phyloP scores from a whole-genome alignment of 2,329 filamentous ascomycete genomes.

The Simplicillium sp. region DNA sequence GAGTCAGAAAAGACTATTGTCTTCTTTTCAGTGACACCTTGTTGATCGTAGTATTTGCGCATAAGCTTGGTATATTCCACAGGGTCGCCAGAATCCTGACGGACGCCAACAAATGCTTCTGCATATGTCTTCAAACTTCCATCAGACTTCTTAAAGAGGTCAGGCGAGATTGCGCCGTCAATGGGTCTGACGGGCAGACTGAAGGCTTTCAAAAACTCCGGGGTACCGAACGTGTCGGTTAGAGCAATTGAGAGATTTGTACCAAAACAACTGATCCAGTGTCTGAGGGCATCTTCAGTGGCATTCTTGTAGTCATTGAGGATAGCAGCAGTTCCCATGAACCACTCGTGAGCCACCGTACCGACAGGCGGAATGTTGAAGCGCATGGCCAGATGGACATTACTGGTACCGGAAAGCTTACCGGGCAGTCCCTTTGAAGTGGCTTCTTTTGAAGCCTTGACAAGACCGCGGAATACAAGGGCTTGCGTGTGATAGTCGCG shows the following conservation, averaged over 20 bases:
- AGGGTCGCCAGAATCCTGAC: constrained; percentile 87
- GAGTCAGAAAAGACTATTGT: constrained; percentile 93
- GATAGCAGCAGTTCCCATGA: constrained; percentile 95
- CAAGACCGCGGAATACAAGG: constrained; percentile 79
- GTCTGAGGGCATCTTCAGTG: constrained; percentile 72
- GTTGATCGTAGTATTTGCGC: constrained; percentile 68
- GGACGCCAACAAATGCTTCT: constrained; percentile 71
- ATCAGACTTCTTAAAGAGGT: constrained; percentile 29
- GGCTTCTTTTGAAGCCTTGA: constrained; percentile 65
- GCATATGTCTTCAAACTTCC: constrained; percentile 58
- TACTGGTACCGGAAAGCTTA: constrained; percentile 80
- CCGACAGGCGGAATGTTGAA: constrained; percentile 78
- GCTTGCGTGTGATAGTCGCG: constrained; percentile 94
- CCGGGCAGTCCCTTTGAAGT: constrained; percentile 56
- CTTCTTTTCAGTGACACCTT: constrained; percentile 73
- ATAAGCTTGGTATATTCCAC: constrained; percentile 69
- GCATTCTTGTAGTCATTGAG: constrained; percentile 76
- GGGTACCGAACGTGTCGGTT: constrained; percentile 94
- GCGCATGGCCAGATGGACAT: constrained; percentile 94
- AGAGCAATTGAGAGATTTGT: constrained; percentile 77
- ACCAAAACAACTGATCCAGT: constrained; percentile 90
- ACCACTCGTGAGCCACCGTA: constrained; percentile 94
- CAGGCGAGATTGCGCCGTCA: constrained; percentile 28
- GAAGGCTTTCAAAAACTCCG: constrained; percentile 80
- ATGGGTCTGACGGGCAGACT: constrained; percentile 48